Conservation (phyloP, 2,329 filamentous ascomycete genomes). For the Pseudogymnoascus sp. region DNA sequence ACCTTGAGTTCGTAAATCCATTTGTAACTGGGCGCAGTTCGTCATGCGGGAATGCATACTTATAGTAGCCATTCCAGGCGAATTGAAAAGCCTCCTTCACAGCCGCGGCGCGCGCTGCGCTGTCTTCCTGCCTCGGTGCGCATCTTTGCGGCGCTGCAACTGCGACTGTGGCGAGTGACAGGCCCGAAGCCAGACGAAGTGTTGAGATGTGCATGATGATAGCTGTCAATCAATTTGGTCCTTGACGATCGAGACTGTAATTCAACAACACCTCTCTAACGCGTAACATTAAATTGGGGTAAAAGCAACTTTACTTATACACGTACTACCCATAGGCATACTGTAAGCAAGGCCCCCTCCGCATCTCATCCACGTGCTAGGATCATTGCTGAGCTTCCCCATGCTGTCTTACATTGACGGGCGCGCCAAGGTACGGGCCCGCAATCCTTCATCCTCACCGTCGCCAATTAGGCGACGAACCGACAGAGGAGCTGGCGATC, state of each 20-base stretch:
- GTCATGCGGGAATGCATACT: conserved; percentile 71
- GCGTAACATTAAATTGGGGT: neutral
- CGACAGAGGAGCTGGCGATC: neutral
- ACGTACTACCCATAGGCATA: neutral
- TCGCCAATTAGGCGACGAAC: neutral
- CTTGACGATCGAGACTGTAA: neutral
- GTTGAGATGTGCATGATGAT: conserved; percentile 1
- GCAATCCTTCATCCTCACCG: neutral
- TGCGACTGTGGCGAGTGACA: neutral
- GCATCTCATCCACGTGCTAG: neutral
- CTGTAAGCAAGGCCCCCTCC: neutral
- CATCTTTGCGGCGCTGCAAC: neutral
- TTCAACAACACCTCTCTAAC: neutral
- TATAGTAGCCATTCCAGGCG: conserved; percentile 67
- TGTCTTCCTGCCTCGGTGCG: neutral
- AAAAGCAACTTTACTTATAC: conserved; percentile 1
- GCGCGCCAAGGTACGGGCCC: neutral
- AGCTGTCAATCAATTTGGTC: neutral
- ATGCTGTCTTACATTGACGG: neutral
- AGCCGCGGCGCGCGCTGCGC: conserved; percentile 40
- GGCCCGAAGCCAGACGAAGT: neutral
- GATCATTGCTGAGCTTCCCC: neutral
- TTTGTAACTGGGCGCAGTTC: conserved; percentile 65
- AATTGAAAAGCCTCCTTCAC: conserved; percentile 63
- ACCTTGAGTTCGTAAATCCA: conserved; percentile 62